Percentiles rank a stretch among this genome's conserved stretches.
These are phyloP conservation scores for Nitzschia inconspicua DNA, from an alignment of 108 stramenopile species.

Conservation along the genomic window DNA sequence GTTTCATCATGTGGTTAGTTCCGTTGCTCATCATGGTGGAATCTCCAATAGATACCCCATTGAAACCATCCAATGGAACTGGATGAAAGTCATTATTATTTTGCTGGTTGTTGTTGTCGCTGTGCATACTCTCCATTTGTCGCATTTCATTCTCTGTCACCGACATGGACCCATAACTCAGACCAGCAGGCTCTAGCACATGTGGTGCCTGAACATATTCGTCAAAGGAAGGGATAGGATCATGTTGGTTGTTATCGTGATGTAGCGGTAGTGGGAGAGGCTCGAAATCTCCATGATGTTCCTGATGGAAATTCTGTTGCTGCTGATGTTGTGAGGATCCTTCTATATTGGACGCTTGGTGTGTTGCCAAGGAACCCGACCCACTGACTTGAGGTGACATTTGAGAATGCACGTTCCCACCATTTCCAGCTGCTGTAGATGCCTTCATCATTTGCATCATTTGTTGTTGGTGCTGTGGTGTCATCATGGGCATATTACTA, in stretches of 20 bases:
- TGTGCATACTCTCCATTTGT: neutral
- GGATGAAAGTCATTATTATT: neutral
- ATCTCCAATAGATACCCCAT: conserved; percentile 39
- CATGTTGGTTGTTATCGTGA: neutral
- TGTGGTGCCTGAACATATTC: conserved; percentile 26
- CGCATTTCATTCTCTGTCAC: conserved; percentile 28
- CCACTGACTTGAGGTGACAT: no score
- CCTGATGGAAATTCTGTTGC: conserved; percentile 1
- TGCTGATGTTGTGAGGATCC: neutral
- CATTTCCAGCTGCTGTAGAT: no score
- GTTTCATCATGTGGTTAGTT: neutral
- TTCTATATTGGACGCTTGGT: neutral
- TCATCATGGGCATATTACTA: no score
- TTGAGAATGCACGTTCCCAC: no score
- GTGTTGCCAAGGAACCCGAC: neutral
- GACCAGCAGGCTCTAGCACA: conserved; percentile 22
- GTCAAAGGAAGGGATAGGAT: conserved; percentile 19
- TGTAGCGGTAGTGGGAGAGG: conserved; percentile 4
- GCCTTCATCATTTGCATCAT: no score
- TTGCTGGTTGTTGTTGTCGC: neutral
- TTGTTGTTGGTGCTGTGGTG: no score
- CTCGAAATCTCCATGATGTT: neutral
- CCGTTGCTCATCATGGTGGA: conserved; percentile 33
- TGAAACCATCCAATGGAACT: neutral
- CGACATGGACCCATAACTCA: conserved; percentile 45